A percentile compares a stretch with the other conserved stretches of the same genome.
Conservation (phyloP, 2,329 filamentous ascomycete genomes). For the Ceratocystis papillata region DNA sequence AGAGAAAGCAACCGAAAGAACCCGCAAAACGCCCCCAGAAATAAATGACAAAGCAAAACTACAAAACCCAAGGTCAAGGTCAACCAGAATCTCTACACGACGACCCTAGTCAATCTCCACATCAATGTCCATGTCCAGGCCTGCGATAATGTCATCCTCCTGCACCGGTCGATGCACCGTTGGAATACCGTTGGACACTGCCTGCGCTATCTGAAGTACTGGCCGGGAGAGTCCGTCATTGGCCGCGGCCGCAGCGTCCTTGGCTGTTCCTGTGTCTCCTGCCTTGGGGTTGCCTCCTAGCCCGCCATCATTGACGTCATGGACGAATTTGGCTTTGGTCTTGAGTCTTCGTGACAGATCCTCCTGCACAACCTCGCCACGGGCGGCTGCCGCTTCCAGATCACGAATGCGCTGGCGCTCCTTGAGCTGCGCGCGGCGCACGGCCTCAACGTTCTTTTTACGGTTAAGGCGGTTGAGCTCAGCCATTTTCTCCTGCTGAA, state of each 20-base stretch:
- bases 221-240: neutral
- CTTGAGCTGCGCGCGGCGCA: conserved; percentile 80
- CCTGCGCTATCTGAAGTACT: conserved; percentile 28
- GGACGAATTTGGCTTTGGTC: conserved; percentile 56
- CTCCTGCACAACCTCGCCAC: conserved; percentile 50
- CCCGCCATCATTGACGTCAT: conserved; percentile 45
- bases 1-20: neutral
- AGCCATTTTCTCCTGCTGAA: conserved; percentile 72
- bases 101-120: conserved; percentile 44
- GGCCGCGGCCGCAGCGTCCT: conserved; percentile 24
- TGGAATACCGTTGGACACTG: conserved; percentile 39
- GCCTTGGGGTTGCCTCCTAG: neutral
- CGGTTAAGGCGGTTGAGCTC: conserved; percentile 78
- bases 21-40: neutral
- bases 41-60: neutral
- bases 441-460: conserved; percentile 70
- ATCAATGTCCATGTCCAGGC: conserved; percentile 82
- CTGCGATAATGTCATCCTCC: conserved; percentile 87
- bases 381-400: conserved; percentile 49
- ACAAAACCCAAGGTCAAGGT: neutral
- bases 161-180: conserved; percentile 68
- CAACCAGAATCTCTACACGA: neutral
- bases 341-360: conserved; percentile 53
- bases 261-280: conserved; percentile 34
- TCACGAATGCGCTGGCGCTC: conserved; percentile 57